Conservation (phyloP, 148 eudicot genomes). For the Vaccinium myrtillus region DNA sequence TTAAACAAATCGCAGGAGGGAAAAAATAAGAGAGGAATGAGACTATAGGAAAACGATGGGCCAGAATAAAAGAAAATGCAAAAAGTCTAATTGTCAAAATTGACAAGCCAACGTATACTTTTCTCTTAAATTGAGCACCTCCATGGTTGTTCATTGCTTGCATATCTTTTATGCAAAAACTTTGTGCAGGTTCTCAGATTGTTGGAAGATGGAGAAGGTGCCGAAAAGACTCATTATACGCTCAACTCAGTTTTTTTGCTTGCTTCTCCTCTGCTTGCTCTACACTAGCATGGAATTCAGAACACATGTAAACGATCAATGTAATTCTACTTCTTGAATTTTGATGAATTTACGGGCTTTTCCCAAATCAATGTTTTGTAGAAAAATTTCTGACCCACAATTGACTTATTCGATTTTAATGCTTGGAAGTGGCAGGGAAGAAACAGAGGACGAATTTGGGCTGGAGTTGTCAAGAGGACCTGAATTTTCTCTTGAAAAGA, state of each 20-base stretch:
- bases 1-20: not conserved
- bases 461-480: not conserved
- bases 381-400: too few species aligned
- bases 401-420: not conserved
- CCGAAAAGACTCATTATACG: not conserved
- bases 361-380: not conserved
- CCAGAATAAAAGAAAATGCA: not conserved
- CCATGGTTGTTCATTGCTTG: not conserved
- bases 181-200: not conserved
- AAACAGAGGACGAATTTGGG: conserved; percentile 4
- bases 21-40: not conserved
- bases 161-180: not conserved
- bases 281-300: not conserved
- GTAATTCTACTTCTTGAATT: conserved; percentile 7
- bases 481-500: conserved; percentile 27
- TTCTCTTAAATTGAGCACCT: not conserved
- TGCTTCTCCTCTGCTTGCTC: conserved; percentile 13
- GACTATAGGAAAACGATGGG: not conserved
- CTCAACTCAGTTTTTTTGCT: not conserved
- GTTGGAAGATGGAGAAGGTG: conserved; percentile 8
- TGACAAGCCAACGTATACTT: conserved; percentile 11
- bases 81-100: not conserved
- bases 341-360: too few species aligned
- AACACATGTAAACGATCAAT: not conserved
- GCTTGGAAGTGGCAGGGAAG: conserved; percentile 30